phyloP scores from a whole-genome alignment of 352 stramenopile species.

The Pythium insidiosum region DNA sequence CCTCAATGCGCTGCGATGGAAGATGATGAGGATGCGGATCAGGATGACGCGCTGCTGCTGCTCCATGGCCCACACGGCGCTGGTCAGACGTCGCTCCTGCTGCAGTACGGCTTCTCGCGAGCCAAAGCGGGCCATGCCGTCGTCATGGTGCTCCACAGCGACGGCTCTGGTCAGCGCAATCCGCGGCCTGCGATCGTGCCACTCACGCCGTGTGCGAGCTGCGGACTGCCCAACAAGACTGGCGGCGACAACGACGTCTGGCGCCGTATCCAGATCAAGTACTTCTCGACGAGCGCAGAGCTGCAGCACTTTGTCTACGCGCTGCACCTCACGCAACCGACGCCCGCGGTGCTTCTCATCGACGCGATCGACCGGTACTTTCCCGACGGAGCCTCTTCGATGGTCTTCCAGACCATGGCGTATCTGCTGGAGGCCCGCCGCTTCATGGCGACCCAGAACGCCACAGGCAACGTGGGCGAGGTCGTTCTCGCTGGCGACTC shows the following conservation, averaged over 20 bases:
- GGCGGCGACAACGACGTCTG: constrained; percentile 36
- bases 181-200: constrained; percentile 28
- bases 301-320: constrained; percentile 58
- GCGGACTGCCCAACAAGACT: constrained; percentile 30
- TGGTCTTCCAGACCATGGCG: constrained; percentile 59
- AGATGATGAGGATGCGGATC: constrained; percentile 8
- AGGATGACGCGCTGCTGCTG: constrained; percentile 22
- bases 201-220: constrained; percentile 30
- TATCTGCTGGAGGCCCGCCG: constrained; percentile 38
- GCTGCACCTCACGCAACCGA: constrained; percentile 34
- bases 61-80: constrained; percentile 30
- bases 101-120: constrained; percentile 58
- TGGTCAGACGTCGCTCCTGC: constrained; percentile 50
- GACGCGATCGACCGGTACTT: constrained; percentile 58
- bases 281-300: constrained; percentile 29
- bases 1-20: too few relatives aligned
- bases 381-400: too few relatives aligned
- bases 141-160: constrained; percentile 36
- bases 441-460: constrained; percentile 40
- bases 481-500: constrained; percentile 24
- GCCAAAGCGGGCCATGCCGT: constrained; percentile 29
- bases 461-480: constrained; percentile 24
- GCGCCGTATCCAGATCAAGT: constrained; percentile 63
- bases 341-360: constrained; percentile 44
- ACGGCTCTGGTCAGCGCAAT: constrained; percentile 16